These are phyloP conservation scores for Kwoniella dejecticola DNA, from an alignment of 768 basidiomycete species.

Conservation along the genomic window DNA sequence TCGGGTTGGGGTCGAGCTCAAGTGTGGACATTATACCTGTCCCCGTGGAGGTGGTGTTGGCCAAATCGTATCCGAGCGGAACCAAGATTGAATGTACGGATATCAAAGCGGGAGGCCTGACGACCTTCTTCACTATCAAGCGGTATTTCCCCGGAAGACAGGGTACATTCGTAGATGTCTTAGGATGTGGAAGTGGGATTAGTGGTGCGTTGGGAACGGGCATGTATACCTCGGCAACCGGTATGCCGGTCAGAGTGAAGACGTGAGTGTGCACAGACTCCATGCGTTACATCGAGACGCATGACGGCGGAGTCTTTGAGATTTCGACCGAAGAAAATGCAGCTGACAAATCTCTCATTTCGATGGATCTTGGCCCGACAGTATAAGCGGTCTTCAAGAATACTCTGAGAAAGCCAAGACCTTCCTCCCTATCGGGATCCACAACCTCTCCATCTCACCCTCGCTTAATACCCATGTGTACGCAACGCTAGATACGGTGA, in stretches of 20 bases:
- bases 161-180: slow-evolving; percentile 60
- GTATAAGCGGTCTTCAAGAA: slow-evolving; percentile 78
- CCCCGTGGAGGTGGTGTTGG: slow-evolving; percentile 81
- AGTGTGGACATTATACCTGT: slow-evolving; percentile 70
- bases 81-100: slow-evolving; percentile 66
- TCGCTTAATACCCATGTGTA: slow-evolving; percentile 70
- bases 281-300: too few species aligned
- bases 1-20: slow-evolving; percentile 71
- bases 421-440: slow-evolving; percentile 68
- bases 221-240: slow-evolving; percentile 69
- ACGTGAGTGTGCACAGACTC: slow-evolving; percentile 51
- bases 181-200: slow-evolving; percentile 81
- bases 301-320: too few species aligned
- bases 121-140: slow-evolving; percentile 73
- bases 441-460: slow-evolving; percentile 63
- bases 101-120: slow-evolving; percentile 65
- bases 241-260: slow-evolving; percentile 71
- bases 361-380: slow-evolving; percentile 5
- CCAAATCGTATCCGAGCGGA: slow-evolving; percentile 62
- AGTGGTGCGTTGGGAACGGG: slow-evolving; percentile 63
- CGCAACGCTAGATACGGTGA: slow-evolving; percentile 68
- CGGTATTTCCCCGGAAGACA: slow-evolving; percentile 56
- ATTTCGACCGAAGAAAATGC: too few species aligned
- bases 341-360: too few species aligned
- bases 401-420: slow-evolving; percentile 67